These are phyloP conservation scores for Chamaecrista fasciculata DNA, from an alignment of 306 rosid genomes.

Conservation along the genomic window DNA sequence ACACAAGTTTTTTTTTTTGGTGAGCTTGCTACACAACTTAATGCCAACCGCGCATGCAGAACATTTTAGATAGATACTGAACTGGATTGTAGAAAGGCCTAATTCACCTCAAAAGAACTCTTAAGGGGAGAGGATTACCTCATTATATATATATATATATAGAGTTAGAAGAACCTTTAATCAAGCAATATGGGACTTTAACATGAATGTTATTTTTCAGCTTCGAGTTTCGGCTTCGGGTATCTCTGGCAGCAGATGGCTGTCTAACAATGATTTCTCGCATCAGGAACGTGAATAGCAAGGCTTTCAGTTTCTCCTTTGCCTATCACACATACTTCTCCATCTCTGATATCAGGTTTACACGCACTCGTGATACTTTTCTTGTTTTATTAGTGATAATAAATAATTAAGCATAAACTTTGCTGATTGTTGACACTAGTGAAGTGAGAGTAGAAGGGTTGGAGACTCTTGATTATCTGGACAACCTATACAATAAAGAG, in stretches of 20 bases:
- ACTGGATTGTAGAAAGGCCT: no score
- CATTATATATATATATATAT: no score
- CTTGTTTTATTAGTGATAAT: not conserved
- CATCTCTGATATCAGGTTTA: conserved; percentile 83
- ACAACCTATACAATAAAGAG: conserved; percentile 60
- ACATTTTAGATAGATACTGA: no score
- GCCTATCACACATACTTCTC: conserved; percentile 79
- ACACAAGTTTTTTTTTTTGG: no score
- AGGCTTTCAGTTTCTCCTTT: conserved; percentile 83
- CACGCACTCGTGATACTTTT: not conserved
- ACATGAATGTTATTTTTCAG: conserved; percentile 36
- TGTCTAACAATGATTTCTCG: conserved; percentile 63
- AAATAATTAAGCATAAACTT: conserved; percentile 21
- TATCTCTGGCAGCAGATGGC: conserved; percentile 67
- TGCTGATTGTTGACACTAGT: conserved; percentile 45
- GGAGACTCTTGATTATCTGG: conserved; percentile 86
- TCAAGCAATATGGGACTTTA: no score
- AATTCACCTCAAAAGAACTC: no score
- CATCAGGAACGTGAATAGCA: conserved; percentile 69
- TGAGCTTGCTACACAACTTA: no score
- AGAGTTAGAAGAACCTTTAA: no score
- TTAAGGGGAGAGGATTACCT: no score
- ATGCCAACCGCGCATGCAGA: no score
- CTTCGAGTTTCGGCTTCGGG: conserved; percentile 82
- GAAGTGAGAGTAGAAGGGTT: conserved; percentile 95